Evolutionary conservation across 192 early-diverging fungal genomes (phyloP), one percentile per base, ranked within the genome.

Genomic region (Backusella psychrophila): DNA sequence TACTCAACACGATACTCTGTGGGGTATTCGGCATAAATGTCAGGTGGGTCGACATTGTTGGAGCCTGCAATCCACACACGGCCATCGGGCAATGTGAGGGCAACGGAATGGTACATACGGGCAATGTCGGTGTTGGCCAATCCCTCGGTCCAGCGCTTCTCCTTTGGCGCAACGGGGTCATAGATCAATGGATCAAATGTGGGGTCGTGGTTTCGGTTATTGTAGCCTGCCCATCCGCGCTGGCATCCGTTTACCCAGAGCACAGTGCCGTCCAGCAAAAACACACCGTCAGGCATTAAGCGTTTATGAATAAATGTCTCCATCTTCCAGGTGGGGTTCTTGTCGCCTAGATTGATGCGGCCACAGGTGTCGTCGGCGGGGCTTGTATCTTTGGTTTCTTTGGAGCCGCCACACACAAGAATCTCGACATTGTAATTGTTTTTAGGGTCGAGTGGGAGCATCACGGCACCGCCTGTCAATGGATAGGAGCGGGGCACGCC

Each of bases 31-130:
- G 81, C 81, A 23, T 41, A 19, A 9, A 52, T 9, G 67, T 88
- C 81, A 29, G 87, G 84, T 29, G 83, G 81, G 23, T 78, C 73
- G 26, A 75, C 77, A 41, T 74, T 77, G 29, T 82, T 85, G n/a
- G 87, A 88, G 5, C 86, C 87, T 7, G 82, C 78, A 39, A 88
- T 80, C 78, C 87, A 72, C 6, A 88, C 83, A 15, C 85, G 77
- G 15, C 87, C 87, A 41, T 88, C 87, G 8, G 88, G 86, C 4
- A 87, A 31, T 1, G 82, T 71, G 69, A 82, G 74, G 6, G 87
- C 82, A 7, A 84, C 83, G n/a, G 89, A 90, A 73, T 92, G 91
- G 79, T 92, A 92, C 83, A 92, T 85, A 31, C 91, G 75, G 4
- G 88, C 71, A 66, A 91, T 89, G 66, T 87, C 79, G 6, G 88